Evolutionary conservation across 2,329 filamentous ascomycete species (phyloP).

Genomic region (Colletotrichum sp.): DNA sequence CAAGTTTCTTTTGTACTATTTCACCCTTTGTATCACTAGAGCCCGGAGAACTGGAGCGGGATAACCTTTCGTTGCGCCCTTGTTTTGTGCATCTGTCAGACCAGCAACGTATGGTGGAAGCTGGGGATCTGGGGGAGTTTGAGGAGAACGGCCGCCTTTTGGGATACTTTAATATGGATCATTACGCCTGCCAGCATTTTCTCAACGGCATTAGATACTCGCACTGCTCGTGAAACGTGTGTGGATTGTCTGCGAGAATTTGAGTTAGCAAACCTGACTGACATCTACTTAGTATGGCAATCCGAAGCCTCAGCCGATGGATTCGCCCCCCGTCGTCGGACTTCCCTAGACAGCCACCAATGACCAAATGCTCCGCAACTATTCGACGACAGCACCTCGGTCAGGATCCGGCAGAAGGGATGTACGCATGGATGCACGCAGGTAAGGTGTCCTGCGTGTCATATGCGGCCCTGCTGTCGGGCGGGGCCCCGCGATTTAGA

Average conservation of each 20-base stretch:
- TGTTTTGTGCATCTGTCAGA: background rate
- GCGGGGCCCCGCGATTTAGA: background rate
- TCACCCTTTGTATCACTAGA: background rate
- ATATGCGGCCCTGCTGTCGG: background rate
- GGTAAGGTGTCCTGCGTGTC: background rate
- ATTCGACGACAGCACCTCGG: background rate
- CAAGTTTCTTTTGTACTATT: background rate
- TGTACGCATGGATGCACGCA: background rate
- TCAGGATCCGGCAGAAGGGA: background rate
- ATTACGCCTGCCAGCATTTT: background rate
- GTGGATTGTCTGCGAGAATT: background rate
- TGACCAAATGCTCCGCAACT: background rate
- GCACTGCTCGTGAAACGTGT: background rate
- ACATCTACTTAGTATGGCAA: background rate
- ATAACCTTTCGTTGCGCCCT: background rate
- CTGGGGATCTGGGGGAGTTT: slow-evolving; percentile 4
- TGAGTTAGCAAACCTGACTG: background rate
- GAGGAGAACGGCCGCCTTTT: slow-evolving; percentile 12
- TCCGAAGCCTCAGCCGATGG: background rate
- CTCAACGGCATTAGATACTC: background rate
- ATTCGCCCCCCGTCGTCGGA: background rate
- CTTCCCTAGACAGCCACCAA: background rate
- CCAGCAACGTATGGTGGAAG: background rate
- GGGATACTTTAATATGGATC: slow-evolving; percentile 16
- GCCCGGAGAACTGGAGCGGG: background rate